Percentiles rank a stretch among this genome's conserved stretches.
Evolutionary conservation across 345 rosid genomes (phyloP).

Genomic region (Aegle marmelos): DNA sequence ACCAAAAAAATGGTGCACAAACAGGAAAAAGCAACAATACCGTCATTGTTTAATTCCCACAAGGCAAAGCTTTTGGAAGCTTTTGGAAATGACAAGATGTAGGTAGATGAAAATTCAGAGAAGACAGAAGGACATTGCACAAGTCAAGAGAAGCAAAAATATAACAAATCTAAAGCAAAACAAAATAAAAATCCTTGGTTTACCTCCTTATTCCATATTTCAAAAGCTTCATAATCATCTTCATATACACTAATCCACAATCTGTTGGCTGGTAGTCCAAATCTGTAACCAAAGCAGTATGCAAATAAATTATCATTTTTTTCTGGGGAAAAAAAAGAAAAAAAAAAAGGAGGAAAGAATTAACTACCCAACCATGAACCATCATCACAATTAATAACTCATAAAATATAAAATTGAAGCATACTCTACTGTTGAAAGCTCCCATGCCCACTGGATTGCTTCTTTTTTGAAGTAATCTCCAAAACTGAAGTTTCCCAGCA

Average conservation of each 20-base stretch:
- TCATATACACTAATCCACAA: conserved; percentile 82
- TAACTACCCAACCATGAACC: neutral
- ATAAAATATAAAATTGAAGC: conserved; percentile 22
- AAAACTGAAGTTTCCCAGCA: conserved; percentile 96
- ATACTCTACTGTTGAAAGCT: conserved; percentile 81
- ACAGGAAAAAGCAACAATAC: neutral
- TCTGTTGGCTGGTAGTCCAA: conserved; percentile 61
- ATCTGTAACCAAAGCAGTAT: conserved; percentile 32
- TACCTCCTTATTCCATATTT: conserved; percentile 84
- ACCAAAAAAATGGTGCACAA: neutral
- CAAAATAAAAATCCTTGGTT: neutral
- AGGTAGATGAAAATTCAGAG: neutral
- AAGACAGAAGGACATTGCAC: neutral
- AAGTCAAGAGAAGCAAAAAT: neutral
- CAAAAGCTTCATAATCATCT: conserved; percentile 87
- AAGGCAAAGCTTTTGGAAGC: neutral
- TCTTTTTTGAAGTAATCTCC: conserved; percentile 96
- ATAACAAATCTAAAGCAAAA: neutral
- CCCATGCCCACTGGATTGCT: conserved; percentile 97
- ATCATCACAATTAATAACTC: neutral
- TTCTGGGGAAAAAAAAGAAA: neutral
- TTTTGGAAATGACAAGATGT: neutral
- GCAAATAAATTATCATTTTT: neutral
- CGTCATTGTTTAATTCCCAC: neutral
- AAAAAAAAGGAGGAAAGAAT: neutral